Conservation (phyloP, 441 rosid species). For the Breynia disticha region DNA sequence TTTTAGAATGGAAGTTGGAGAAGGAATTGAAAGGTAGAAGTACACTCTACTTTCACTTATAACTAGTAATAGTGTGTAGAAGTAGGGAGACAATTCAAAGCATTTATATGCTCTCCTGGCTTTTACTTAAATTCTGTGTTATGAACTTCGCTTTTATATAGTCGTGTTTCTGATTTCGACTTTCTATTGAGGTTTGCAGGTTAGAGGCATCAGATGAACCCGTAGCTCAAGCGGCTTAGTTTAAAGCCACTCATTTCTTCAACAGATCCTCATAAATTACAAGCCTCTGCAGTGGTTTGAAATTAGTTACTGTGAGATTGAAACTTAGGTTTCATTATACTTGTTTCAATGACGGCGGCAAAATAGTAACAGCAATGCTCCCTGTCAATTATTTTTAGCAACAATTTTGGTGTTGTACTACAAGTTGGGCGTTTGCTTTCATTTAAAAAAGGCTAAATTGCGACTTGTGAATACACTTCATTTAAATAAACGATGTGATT, state of each 20-base stretch:
- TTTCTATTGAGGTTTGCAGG: constrained; percentile 32
- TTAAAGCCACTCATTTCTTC: neutral
- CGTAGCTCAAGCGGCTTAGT: constrained; percentile 58
- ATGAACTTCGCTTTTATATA: neutral
- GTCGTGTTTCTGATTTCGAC: neutral
- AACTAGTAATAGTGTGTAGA: neutral
- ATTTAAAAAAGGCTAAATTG: too few relatives aligned
- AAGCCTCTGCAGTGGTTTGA: neutral
- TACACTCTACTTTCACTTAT: neutral
- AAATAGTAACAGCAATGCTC: neutral
- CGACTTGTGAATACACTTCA: too few relatives aligned
- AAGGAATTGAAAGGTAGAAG: constrained; percentile 78
- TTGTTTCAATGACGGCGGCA: neutral
- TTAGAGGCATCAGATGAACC: constrained; percentile 52
- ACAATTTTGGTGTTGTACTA: neutral
- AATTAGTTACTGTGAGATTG: neutral
- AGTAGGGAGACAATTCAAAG: neutral
- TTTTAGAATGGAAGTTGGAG: constrained; percentile 94
- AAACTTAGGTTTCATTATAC: neutral
- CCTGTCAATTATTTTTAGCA: neutral
- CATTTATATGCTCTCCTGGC: neutral
- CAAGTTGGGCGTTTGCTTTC: neutral
- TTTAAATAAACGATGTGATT: too few relatives aligned
- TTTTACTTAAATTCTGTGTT: neutral
- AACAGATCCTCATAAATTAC: neutral